phyloP scores from a whole-genome alignment of 2,329 filamentous ascomycete species.

The Trichocomaceae sp. region DNA sequence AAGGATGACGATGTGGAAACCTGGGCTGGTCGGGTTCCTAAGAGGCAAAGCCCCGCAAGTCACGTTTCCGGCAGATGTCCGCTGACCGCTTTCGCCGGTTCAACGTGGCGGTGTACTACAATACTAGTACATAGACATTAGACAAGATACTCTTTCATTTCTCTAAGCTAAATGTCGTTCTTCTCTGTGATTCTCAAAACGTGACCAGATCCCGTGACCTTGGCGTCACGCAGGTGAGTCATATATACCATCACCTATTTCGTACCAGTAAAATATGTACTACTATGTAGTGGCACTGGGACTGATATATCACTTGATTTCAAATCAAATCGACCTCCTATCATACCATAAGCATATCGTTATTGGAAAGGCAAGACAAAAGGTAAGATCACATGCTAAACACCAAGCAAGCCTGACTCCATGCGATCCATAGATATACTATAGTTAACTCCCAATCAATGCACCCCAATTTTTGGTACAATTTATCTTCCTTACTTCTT shows the following conservation, averaged over 20 bases:
- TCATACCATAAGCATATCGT: background rate
- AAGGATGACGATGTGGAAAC: conserved; percentile 5
- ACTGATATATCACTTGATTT: too few relatives aligned
- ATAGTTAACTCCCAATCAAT: background rate
- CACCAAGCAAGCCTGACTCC: background rate
- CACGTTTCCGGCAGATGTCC: background rate
- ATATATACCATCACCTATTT: too few relatives aligned
- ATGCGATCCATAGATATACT: background rate
- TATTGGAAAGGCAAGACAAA: background rate
- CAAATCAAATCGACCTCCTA: background rate
- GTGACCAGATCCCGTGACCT: background rate
- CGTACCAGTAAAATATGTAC: too few relatives aligned
- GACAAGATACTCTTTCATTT: too few relatives aligned
- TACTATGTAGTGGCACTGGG: too few relatives aligned
- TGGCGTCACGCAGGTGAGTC: background rate
- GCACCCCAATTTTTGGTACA: background rate
- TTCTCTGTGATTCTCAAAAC: too few relatives aligned
- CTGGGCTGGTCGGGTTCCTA: background rate
- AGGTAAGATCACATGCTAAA: background rate
- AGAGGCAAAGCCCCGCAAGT: background rate
- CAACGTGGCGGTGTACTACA: background rate
- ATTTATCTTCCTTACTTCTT: background rate
- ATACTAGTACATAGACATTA: too few relatives aligned
- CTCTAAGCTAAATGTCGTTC: too few relatives aligned
- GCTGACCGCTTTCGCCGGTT: background rate